Evolutionary conservation across 2,329 filamentous ascomycete species (phyloP), one percentile per base, ranked within the genome.

Genomic region (Apiospora hydei): DNA sequence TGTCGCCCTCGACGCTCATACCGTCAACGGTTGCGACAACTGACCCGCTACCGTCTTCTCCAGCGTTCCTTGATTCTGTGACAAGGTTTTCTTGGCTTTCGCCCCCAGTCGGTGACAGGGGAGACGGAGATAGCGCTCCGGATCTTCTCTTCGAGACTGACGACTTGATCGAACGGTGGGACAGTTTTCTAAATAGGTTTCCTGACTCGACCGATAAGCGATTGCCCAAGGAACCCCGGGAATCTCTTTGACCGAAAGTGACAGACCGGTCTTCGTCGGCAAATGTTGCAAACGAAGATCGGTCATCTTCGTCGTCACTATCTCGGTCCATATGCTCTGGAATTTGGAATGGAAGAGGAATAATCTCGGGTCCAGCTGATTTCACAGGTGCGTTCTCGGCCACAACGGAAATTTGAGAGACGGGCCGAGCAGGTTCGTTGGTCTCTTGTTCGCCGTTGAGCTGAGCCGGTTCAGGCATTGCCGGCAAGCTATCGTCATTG

Each of bases 251-350:
- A 75, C 74, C 77, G 41, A 73, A 73, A 71, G 64, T 75, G 68
- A 71, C 75, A 67, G 74, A 79, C 61, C 70, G 73, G 14, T 81
- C 86, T 41, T 86, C 84, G 71, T 92, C 91, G 21, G 92, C 91
- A 77, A 92, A 87, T 0, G 93, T 93, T 3, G 92, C 93, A 26
- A 93, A 85, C 1, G 93, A 93, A 2, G 92, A 94, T 41, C 86
- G 83, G 72, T 88, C 87, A 26, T 88, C 86, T 7, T 88, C 84
- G 8, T 82, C 79, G 5, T 85, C 74, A 21, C 76, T 75, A 38
- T 66, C 71, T 21, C 73, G 74, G 8, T 77, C 72, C 8, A 34
- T 57, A 16, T 84, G 82, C 26, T 81, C 80, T 0, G 90, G 90
- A 1, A 93, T 83, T 13, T 80, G 87, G 80, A 94, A 93, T 0